phyloP scores from a whole-genome alignment of 257 asterid genomes.

The Leptodermis oblonga region DNA sequence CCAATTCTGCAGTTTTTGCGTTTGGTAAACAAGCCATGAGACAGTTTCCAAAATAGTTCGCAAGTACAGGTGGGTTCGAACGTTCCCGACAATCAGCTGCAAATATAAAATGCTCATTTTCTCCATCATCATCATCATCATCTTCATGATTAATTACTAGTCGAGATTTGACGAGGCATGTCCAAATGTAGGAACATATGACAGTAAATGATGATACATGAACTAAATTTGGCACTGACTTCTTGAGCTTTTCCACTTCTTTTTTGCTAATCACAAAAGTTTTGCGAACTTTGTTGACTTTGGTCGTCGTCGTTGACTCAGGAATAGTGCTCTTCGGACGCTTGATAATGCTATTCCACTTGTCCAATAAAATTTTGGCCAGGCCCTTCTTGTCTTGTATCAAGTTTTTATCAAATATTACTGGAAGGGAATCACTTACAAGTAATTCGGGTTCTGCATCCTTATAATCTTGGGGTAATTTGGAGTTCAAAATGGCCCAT shows the following conservation, averaged over 20 bases:
- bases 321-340: neutral
- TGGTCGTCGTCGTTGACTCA: neutral
- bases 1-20: neutral
- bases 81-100: constrained; percentile 26
- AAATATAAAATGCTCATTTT: constrained; percentile 4
- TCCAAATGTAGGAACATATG: constrained; percentile 34
- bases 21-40: neutral
- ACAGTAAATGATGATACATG: constrained; percentile 34
- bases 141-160: neutral
- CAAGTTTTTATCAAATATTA: neutral
- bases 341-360: neutral
- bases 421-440: neutral
- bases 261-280: neutral
- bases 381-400: neutral
- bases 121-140: neutral
- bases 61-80: neutral
- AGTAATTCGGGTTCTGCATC: neutral
- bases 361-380: neutral
- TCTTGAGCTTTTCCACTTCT: neutral
- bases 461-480: neutral
- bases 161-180: constrained; percentile 24
- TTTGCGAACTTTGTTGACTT: neutral
- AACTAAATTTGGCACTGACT: neutral
- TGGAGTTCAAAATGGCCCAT: neutral
- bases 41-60: neutral